Conservation (phyloP, 2,329 filamentous ascomycete genomes). For the Periconia sp. region DNA sequence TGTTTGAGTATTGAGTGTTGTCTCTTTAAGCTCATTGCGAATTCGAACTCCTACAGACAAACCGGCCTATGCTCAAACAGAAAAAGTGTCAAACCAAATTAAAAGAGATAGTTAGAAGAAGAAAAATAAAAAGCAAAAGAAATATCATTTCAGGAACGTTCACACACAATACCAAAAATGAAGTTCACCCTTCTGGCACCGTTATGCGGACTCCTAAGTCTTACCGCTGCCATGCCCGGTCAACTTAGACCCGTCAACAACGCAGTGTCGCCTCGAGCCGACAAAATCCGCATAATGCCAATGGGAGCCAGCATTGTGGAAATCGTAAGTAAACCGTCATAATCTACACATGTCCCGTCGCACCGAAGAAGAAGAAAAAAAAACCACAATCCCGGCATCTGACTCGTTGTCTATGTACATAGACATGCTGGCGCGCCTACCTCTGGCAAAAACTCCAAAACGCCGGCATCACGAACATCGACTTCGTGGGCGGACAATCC, state of each 20-base stretch:
- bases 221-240: slow-evolving; percentile 15
- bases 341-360: not conserved
- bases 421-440: slow-evolving; percentile 42
- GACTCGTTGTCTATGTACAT: not conserved
- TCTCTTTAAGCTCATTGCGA: too few relatives aligned
- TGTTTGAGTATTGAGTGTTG: too few relatives aligned
- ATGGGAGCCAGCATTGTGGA: slow-evolving; percentile 40
- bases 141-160: not conserved
- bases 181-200: slow-evolving; percentile 19
- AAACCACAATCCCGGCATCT: not conserved
- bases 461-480: slow-evolving; percentile 26
- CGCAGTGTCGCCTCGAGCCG: not conserved
- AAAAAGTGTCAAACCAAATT: too few relatives aligned
- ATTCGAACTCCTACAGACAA: too few relatives aligned
- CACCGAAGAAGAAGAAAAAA: not conserved
- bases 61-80: too few relatives aligned
- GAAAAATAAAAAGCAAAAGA: not conserved
- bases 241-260: not conserved
- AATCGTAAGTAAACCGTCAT: slow-evolving; percentile 17
- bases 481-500: slow-evolving; percentile 40
- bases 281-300: slow-evolving; percentile 37
- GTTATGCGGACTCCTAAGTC: slow-evolving; percentile 21
- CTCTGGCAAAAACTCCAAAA: slow-evolving; percentile 33
- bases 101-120: not conserved
- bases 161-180: slow-evolving; percentile 1